These are phyloP conservation scores for Backusella psychrophila DNA, from an alignment of 192 early-diverging fungal genomes.

Conservation along the genomic window DNA sequence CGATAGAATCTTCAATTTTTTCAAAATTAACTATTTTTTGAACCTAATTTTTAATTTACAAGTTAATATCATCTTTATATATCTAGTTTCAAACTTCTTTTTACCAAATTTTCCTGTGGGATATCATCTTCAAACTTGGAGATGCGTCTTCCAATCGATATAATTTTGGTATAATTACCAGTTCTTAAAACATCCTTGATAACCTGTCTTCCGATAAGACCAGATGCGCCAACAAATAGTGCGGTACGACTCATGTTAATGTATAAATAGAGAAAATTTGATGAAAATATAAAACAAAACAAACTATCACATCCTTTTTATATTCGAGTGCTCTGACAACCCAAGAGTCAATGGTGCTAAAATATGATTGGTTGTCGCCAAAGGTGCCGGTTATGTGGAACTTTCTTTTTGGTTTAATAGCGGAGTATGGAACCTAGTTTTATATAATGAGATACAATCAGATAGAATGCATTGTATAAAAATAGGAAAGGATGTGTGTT, in stretches of 20 bases:
- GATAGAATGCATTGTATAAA: too few relatives aligned
- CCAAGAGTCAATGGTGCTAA: background rate
- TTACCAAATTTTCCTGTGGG: constrained; percentile 43
- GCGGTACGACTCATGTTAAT: background rate
- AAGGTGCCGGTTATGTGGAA: background rate
- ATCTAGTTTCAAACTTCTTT: background rate
- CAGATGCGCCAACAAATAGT: background rate
- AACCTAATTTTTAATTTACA: background rate
- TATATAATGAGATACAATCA: too few relatives aligned
- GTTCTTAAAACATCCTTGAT: constrained; percentile 50
- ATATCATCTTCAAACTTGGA: constrained; percentile 40
- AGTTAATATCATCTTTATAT: background rate
- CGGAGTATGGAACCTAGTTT: background rate
- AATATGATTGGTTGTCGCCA: background rate
- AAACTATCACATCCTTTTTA: background rate
- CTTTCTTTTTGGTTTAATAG: background rate
- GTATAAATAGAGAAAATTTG: background rate
- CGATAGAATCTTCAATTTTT: background rate
- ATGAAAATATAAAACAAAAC: background rate
- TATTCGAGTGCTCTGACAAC: background rate
- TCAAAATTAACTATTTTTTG: background rate
- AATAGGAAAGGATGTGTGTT: too few relatives aligned
- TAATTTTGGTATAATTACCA: constrained; percentile 47
- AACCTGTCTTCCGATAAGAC: constrained; percentile 48
- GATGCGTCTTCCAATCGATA: constrained; percentile 49